Base-by-base conservation (phyloP, 495 filamentous ascomycete genomes). In the Penicillium atrosanguineum region DNA sequence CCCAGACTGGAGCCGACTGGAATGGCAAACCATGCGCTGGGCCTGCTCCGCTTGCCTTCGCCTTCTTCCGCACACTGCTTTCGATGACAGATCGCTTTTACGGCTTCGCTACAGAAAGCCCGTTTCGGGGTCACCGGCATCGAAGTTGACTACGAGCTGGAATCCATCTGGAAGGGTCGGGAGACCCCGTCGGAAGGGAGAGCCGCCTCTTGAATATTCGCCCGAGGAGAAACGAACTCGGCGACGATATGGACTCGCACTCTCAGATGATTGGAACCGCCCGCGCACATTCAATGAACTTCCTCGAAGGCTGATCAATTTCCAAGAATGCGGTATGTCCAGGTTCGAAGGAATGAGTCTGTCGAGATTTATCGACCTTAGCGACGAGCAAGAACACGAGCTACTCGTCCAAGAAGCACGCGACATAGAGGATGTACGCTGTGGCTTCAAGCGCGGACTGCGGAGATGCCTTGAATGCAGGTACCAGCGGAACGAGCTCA, bases 391-490 rank as follows among this genome's bases (percentile, higher is more conserved):
- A 23, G 28, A 51, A 38, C 20, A 14, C n/a, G 28, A 38, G 21
- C 20, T 58, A 31, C 28, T 31, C 28, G 20, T 31, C 53, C 31
- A 8, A 43, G 57, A 56, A 34, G 52, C 47, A 37, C 34, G 20
- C 19, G 44, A 40, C 1, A 49, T 56, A 36, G 39, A 63, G 42
- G 18, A 34, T 19, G 20, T 48, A 40, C 31, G 56, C 28, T 48
- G 56, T 51, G 48, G 53, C 25, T 48, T 44, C 44, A 50, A 63
- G 44, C 21, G 60, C 1, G 25, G 48, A 21, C 47, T 62, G 50
- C 48, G 60, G 51, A 53, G 56, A 56, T 51, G 56, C 38, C 52
- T 48, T 18, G 56, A 59, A 48, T 49, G 52, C 38, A 28, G 38
- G 0, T 55, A 48, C 46, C 26, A 51, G 23, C 37, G 41, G 14